A percentile compares a stretch with the other conserved stretches of the same genome.
phyloP scores from a whole-genome alignment of 2,329 filamentous ascomycete species.

The Alternaria gansuensis region DNA sequence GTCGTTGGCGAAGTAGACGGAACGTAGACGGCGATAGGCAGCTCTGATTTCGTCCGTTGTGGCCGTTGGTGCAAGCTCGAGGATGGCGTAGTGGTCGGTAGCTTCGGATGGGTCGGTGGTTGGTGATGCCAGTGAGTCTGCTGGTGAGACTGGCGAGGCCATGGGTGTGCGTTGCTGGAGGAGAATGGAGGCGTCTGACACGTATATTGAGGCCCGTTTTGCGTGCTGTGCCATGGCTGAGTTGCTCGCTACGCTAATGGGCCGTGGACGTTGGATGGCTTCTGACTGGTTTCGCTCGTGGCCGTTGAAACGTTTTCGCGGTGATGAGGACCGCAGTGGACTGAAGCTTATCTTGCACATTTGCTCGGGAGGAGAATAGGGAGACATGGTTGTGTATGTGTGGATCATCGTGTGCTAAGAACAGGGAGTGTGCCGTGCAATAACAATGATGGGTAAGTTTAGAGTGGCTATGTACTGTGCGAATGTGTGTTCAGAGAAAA shows the following conservation, averaged over 20 bases:
- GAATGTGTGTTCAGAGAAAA: constrained; percentile 14
- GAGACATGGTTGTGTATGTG: constrained; percentile 28
- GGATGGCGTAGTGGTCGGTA: constrained; percentile 45
- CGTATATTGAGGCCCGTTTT: constrained; percentile 40
- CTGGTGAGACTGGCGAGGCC: constrained; percentile 26
- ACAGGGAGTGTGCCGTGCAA: constrained; percentile 14
- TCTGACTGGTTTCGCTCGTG: constrained; percentile 40
- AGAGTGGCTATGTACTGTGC: constrained; percentile 12
- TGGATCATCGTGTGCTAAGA: constrained; percentile 28
- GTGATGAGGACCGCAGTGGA: constrained; percentile 27
- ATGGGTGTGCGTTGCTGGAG: constrained; percentile 35
- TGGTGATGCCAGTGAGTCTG: constrained; percentile 27
- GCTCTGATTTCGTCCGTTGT: constrained; percentile 43
- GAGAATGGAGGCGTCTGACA: constrained; percentile 37
- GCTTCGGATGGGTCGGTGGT: constrained; percentile 31
- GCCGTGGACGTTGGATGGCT: constrained; percentile 31
- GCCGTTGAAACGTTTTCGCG: constrained; percentile 24
- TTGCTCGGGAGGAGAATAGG: constrained; percentile 28
- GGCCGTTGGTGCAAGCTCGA: constrained; percentile 37
- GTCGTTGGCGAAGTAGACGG: constrained; percentile 42
- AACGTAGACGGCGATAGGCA: constrained; percentile 41
- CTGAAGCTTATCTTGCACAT: constrained; percentile 33
- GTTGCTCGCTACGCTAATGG: constrained; percentile 28
- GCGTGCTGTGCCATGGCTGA: constrained; percentile 28
- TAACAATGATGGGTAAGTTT: constrained; percentile 16